Evolutionary conservation across 2,329 filamentous ascomycete species (phyloP).

Genomic region (Decorospora gaudefroyi): DNA sequence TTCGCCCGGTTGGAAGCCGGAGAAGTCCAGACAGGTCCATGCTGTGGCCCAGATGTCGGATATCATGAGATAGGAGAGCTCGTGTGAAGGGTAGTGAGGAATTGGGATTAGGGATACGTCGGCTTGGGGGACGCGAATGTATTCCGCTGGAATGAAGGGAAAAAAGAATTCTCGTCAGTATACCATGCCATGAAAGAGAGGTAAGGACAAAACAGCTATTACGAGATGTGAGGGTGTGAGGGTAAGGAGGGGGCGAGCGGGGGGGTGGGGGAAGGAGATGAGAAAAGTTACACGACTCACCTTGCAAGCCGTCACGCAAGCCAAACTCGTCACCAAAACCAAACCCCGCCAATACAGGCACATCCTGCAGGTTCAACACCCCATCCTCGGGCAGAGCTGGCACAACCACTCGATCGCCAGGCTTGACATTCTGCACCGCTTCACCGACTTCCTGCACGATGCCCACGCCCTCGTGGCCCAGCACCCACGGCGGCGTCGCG

Average conservation of each 20-base stretch:
- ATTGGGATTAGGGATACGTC: slow-evolving; percentile 17
- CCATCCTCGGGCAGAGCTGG: slow-evolving; percentile 17
- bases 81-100: slow-evolving; percentile 5
- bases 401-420: slow-evolving; percentile 64
- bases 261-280: background rate
- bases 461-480: slow-evolving; percentile 89
- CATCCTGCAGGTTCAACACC: background rate
- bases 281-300: background rate
- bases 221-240: too few relatives aligned
- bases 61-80: slow-evolving; percentile 32
- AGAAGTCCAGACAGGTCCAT: slow-evolving; percentile 25
- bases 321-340: background rate
- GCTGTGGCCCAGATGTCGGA: slow-evolving; percentile 38
- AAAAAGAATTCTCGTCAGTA: background rate
- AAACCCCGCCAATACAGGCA: background rate
- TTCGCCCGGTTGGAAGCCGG: slow-evolving; percentile 32
- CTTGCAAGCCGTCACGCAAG: background rate
- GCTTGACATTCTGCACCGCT: slow-evolving; percentile 72
- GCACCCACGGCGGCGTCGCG: slow-evolving; percentile 76
- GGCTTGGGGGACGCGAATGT: slow-evolving; percentile 20
- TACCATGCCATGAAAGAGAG: too few relatives aligned
- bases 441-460: slow-evolving; percentile 75
- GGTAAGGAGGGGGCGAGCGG: too few relatives aligned
- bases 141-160: slow-evolving; percentile 17
- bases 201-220: too few relatives aligned